Base-by-base conservation (phyloP, 2,329 filamentous ascomycete species). In the Rhynchosporium graminicola region DNA sequence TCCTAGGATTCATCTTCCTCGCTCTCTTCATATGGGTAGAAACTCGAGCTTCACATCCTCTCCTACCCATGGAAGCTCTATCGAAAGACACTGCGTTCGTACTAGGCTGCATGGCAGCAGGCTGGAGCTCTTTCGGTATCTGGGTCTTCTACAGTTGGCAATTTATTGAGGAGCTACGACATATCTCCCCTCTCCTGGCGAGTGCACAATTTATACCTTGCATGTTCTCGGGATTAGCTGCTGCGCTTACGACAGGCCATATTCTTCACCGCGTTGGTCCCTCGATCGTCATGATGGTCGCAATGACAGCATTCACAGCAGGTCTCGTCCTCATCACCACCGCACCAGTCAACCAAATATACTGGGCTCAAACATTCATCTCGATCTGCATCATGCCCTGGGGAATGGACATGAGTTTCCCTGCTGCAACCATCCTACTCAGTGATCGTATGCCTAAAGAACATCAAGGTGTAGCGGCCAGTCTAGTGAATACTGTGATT, bases 321-420 rank as follows among this genome's bases (percentile, higher is more conserved):
- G 79, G 79, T 4, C 74, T 70, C 12, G 64, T 71, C 3, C 58
- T 72, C 15, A 52, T 71, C 4, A 67, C 67, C 8, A 70, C 68
- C 0, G 54, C 54, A 7, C 71, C 71, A 1, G 59, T 70, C 4
- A 26, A 61, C 3, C 70, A 72, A 40, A 80, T 76, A 0, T 90
- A 89, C 74, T 90, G 87, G 87, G 78, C 77, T 20, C 82, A 87
- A 65, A 78, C 81, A 0, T 90, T 90, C 69, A 78, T 87, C 9
- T 79, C 79, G 3, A 77, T 84, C 4, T 29, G 88, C 3, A 69
- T 89, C 51, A 84, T 83, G 74, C 75, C 77, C 2, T 72, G 78
- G 70, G 80, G 79, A 43, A 80, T 80, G 0, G 86, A 90, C 71
- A 87, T 88, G 80, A 83, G 79, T 2, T 83, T 79, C 60, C 78